Conservation (phyloP, 331 rosid genomes). For the Quercus tomentella region DNA sequence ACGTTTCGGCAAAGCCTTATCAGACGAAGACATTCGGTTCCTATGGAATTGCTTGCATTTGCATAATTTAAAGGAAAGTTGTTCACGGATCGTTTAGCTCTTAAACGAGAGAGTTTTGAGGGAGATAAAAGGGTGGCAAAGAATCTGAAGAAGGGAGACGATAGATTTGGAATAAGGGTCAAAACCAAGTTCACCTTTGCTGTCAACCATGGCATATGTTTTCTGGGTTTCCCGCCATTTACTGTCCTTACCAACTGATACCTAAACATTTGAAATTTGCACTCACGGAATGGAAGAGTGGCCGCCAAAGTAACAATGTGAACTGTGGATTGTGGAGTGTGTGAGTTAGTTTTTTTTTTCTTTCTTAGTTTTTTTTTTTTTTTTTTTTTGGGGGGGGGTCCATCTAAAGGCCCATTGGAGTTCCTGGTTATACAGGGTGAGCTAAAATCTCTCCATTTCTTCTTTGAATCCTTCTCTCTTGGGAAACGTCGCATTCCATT, state of each 20-base stretch:
- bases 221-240: not conserved
- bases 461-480: no score
- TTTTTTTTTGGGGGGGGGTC: no score
- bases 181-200: not conserved
- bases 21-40: constrained; percentile 10
- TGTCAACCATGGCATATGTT: not conserved
- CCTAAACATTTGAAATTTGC: no score
- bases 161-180: not conserved
- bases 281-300: no score
- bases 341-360: no score
- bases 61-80: not conserved
- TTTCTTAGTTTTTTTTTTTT: no score
- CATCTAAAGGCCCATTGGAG: no score
- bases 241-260: not conserved
- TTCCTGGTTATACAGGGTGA: no score
- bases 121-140: not conserved
- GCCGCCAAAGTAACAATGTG: no score
- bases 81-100: not conserved
- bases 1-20: constrained; percentile 12
- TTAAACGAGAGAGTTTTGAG: not conserved
- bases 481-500: no score
- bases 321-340: no score
- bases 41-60: not conserved
- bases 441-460: no score
- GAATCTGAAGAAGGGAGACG: constrained; percentile 5